A percentile compares a stretch with the other conserved stretches of the same genome.
These are phyloP conservation scores for Poa pratensis DNA, from an alignment of 176 grass and related monocot species.

Conservation along the genomic window DNA sequence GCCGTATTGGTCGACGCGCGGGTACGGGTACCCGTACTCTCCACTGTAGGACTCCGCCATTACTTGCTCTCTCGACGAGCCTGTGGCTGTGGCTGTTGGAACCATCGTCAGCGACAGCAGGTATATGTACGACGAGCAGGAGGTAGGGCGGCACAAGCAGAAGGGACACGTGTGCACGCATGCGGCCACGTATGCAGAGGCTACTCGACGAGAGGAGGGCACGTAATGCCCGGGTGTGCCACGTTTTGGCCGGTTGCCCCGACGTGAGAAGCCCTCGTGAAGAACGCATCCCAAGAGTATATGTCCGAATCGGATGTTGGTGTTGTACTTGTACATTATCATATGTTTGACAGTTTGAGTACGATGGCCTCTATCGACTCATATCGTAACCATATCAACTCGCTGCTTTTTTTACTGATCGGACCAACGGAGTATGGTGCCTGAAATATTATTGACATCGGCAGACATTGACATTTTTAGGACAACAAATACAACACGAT, in stretches of 20 bases:
- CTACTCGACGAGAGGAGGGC: constrained; percentile 13
- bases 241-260: constrained; percentile 19
- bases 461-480: background rate
- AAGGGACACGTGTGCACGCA: constrained; percentile 20
- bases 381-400: background rate
- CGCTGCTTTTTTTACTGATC: background rate
- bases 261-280: background rate
- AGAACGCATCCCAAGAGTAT: background rate
- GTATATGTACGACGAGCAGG: constrained; percentile 19
- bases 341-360: background rate
- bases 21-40: constrained; percentile 55
- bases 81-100: background rate
- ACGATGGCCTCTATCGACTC: background rate
- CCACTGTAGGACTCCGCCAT: constrained; percentile 49
- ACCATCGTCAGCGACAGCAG: background rate
- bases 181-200: background rate
- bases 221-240: constrained; percentile 19
- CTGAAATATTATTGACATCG: background rate
- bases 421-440: background rate
- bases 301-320: background rate
- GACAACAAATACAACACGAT: background rate
- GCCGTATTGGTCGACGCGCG: constrained; percentile 71
- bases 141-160: background rate
- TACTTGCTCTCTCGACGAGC: background rate
- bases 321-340: background rate